phyloP scores from a whole-genome alignment of 2,329 filamentous ascomycete species.

The Onygenales sp. region DNA sequence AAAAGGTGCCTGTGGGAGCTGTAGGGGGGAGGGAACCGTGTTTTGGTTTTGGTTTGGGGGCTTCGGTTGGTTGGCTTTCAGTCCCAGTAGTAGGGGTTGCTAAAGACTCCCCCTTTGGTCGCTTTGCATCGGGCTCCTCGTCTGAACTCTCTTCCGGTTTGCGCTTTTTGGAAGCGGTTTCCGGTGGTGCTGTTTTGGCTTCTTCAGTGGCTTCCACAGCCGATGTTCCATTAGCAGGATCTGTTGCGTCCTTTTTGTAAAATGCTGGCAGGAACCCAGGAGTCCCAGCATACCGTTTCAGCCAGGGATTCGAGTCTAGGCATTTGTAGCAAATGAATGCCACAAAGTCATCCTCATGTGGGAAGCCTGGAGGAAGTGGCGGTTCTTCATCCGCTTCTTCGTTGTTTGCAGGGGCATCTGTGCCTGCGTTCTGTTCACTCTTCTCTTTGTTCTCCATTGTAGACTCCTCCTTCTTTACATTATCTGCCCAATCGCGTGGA shows the following conservation, averaged over 20 bases:
- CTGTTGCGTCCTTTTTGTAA: slow-evolving; percentile 34
- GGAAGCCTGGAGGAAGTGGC: slow-evolving; percentile 76
- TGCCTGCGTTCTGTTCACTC: slow-evolving; percentile 24
- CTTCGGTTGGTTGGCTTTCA: slow-evolving; percentile 43
- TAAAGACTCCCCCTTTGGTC: slow-evolving; percentile 36
- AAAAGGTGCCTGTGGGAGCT: slow-evolving; percentile 53
- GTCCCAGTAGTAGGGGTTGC: slow-evolving; percentile 49
- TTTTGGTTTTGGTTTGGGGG: slow-evolving; percentile 52
- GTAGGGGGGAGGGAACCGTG: slow-evolving; percentile 47
- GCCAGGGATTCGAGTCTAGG: slow-evolving; percentile 77
- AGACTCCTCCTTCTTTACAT: slow-evolving; percentile 10
- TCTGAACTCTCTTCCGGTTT: slow-evolving; percentile 47
- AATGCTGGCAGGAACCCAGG: slow-evolving; percentile 71
- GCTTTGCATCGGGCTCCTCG: slow-evolving; percentile 39
- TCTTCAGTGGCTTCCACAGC: background rate
- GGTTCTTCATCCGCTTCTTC: slow-evolving; percentile 44
- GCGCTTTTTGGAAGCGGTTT: slow-evolving; percentile 49
- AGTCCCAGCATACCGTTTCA: slow-evolving; percentile 75
- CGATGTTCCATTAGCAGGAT: background rate
- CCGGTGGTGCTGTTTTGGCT: slow-evolving; percentile 10
- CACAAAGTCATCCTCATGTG: slow-evolving; percentile 79
- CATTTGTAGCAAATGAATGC: slow-evolving; percentile 92
- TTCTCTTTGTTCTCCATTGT: slow-evolving; percentile 5
- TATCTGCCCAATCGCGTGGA: slow-evolving; percentile 54
- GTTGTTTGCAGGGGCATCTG: slow-evolving; percentile 8